Evolutionary conservation across 805 yeast genomes (phyloP).

Genomic region (Maudiozyma saulgeensis): DNA sequence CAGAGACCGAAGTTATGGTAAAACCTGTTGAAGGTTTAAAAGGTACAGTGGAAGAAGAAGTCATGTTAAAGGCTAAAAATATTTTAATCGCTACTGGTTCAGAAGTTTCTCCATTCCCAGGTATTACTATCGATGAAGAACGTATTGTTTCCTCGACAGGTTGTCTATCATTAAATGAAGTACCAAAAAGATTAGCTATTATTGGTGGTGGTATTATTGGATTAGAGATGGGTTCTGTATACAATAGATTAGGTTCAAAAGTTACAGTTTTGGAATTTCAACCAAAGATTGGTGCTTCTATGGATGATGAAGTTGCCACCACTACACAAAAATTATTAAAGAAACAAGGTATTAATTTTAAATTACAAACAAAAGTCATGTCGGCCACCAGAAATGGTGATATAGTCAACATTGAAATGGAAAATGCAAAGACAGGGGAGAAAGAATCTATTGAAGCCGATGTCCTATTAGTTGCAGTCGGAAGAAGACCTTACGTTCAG

Average conservation of each 20-base stretch:
- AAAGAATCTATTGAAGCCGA: conserved; percentile 77
- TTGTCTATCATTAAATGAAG: conserved; percentile 69
- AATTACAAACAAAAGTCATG: conserved; percentile 83
- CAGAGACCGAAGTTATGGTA: conserved; percentile 69
- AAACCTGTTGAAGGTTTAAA: conserved; percentile 81
- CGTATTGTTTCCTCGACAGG: conserved; percentile 96
- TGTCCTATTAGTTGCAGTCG: conserved; percentile 91
- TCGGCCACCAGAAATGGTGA: conserved; percentile 86
- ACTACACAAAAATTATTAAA: conserved; percentile 78
- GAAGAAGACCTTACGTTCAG: conserved; percentile 94
- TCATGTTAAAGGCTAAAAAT: conserved; percentile 67
- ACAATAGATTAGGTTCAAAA: conserved; percentile 89
- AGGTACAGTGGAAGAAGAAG: conserved; percentile 53
- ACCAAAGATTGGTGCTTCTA: conserved; percentile 90
- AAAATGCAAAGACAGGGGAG: conserved; percentile 80
- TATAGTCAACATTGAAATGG: conserved; percentile 74
- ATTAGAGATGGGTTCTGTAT: conserved; percentile 97
- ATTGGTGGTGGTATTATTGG: conserved; percentile 99
- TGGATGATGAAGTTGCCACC: conserved; percentile 94
- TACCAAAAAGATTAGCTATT: conserved; percentile 85
- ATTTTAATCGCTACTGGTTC: conserved; percentile 97
- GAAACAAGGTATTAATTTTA: conserved; percentile 93
- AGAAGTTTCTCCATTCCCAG: conserved; percentile 98
- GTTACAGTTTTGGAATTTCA: conserved; percentile 92
- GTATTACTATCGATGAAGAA: conserved; percentile 91